Evolutionary conservation across 106 monocot species (phyloP), one percentile per base, ranked within the genome.

Genomic region (Cymbidium sinense): DNA sequence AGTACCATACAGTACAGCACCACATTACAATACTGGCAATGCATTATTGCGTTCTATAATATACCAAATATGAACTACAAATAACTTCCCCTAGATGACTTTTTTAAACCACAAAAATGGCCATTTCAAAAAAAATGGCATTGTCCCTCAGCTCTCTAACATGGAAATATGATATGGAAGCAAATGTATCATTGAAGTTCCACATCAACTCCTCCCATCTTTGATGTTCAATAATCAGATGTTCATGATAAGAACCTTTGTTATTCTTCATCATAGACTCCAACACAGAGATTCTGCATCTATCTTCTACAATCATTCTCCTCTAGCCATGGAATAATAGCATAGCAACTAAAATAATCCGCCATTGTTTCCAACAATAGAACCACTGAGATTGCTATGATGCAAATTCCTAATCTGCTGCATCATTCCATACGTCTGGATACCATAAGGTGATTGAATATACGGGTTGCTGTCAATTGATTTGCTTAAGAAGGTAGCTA

Each of bases 361-460:
- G 29, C 64, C 58, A 5, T 43, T 58, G 43, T 43, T 41, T 35
- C 65, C 78, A 77, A 82, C 41, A 43, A 77, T 50, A 33, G 77
- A 67, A 76, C 55, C 74, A 34, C 58, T 39, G 19, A 82, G 25
- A 76, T 23, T 50, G 2, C 50, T 76, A 30, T 37, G 71, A 39
- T 70, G 81, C 5, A 75, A 69, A 79, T 64, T 70, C 35, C 77
- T 61, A 54, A 67, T 36, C 34, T 82, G 65, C 1, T 77, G 43
- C 28, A 82, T 84, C 71, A 86, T 23, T 11, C 75, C 76, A 58
- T 84, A 83, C 1, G 76, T 20, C 47, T 52, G 67, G 1, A 75
- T 34, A 64, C 76, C 84, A 23, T 76, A 79, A 41, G 80, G n/a
- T 37, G 81, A 52, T 20, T 35, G 79, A 67, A 82, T 34, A 50